Evolutionary conservation across 371 early-diverging fungal species (phyloP).

Genomic region (Mucor piriformis): DNA sequence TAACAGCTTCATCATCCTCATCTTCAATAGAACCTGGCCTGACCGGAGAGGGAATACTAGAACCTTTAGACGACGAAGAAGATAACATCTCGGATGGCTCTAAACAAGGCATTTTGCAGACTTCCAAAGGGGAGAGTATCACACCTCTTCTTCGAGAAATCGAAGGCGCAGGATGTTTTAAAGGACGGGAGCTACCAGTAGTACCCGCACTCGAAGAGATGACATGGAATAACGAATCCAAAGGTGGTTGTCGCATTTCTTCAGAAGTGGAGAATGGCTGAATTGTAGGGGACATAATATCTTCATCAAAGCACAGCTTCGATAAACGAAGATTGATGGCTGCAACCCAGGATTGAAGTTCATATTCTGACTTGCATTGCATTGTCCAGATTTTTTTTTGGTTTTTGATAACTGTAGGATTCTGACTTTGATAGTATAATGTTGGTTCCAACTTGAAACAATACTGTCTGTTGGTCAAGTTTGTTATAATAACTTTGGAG

Average conservation of each 20-base stretch:
- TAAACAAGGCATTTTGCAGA: constrained; percentile 12
- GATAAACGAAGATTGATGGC: constrained; percentile 19
- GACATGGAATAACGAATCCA: constrained; percentile 2
- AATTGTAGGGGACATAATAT: constrained; percentile 5
- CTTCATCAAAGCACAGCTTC: background rate
- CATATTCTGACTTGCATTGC: constrained; percentile 29
- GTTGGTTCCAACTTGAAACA: constrained; percentile 36
- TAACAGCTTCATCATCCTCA: background rate
- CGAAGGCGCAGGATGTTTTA: constrained; percentile 2
- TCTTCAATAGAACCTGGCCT: background rate
- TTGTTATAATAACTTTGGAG: constrained; percentile 11
- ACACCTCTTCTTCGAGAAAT: constrained; percentile 30
- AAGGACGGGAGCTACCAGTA: background rate
- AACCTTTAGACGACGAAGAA: constrained; percentile 15
- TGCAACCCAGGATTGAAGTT: constrained; percentile 29
- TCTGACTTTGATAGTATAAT: constrained; percentile 4
- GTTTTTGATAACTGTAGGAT: background rate
- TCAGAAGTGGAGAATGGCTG: constrained; percentile 22
- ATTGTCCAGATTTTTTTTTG: constrained; percentile 27
- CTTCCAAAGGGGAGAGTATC: constrained; percentile 18
- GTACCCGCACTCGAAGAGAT: background rate
- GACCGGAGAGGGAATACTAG: constrained; percentile 2
- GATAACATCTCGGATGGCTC: constrained; percentile 14
- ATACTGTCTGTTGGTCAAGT: constrained; percentile 16
- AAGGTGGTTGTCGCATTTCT: constrained; percentile 11